A percentile compares a stretch with the other conserved stretches of the same genome.
phyloP scores from a whole-genome alignment of 73 alveolate genomes.

The Tetrahymena malaccensis region DNA sequence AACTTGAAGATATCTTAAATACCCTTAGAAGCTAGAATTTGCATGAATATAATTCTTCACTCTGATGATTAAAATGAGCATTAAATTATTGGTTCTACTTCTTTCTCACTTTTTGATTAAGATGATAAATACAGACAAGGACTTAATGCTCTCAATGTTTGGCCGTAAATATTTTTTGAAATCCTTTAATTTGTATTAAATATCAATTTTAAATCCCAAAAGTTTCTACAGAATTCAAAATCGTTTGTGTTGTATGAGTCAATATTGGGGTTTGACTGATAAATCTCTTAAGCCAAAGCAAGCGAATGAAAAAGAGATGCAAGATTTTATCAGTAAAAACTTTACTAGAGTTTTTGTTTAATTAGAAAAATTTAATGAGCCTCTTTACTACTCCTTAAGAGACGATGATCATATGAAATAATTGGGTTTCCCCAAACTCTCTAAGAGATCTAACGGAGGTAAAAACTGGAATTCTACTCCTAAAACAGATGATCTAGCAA shows the following conservation, averaged over 20 bases:
- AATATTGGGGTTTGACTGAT: conserved; percentile 38
- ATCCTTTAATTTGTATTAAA: neutral
- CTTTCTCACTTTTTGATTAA: conserved; percentile 46
- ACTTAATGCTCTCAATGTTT: conserved; percentile 23
- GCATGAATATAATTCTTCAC: conserved; percentile 39
- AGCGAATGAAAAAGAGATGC: neutral
- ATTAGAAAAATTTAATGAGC: conserved; percentile 25
- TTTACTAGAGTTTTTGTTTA: conserved; percentile 36
- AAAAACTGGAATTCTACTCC: conserved; percentile 45
- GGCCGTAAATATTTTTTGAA: conserved; percentile 23
- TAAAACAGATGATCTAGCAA: conserved; percentile 47
- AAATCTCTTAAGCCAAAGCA: neutral
- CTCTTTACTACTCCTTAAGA: conserved; percentile 38
- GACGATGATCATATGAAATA: conserved; percentile 43
- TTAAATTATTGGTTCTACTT: conserved; percentile 42
- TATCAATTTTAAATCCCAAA: neutral
- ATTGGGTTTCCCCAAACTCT: conserved; percentile 27
- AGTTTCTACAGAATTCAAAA: conserved; percentile 37
- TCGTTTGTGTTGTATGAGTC: conserved; percentile 42
- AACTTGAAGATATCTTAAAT: conserved; percentile 43
- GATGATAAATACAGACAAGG: conserved; percentile 17
- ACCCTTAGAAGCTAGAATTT: conserved; percentile 48
- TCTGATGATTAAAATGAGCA: conserved; percentile 29
- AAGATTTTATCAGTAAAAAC: neutral
- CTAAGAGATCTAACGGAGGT: neutral